Percentiles rank a stretch among this genome's conserved stretches.
These are phyloP conservation scores for Tephrocybe sp. DNA, from an alignment of 768 basidiomycete species.

Conservation along the genomic window DNA sequence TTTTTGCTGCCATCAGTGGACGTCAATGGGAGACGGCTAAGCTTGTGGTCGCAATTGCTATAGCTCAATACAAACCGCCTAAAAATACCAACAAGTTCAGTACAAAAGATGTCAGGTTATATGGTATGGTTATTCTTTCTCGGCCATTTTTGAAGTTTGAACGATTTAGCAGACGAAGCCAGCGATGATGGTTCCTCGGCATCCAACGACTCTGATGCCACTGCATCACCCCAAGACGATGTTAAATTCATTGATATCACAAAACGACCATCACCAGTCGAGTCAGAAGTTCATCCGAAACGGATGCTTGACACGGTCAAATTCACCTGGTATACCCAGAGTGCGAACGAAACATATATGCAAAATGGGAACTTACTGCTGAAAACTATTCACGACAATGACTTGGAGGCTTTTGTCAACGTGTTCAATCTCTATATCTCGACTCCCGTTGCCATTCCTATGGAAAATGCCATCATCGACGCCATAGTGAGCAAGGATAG, in stretches of 20 bases:
- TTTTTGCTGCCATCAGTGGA: conserved; percentile 47
- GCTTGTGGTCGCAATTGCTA: conserved; percentile 57
- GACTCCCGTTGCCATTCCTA: conserved; percentile 28
- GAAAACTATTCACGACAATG: conserved; percentile 41
- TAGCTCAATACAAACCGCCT: conserved; percentile 49
- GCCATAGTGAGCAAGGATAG: conserved; percentile 40
- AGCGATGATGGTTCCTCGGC: conserved; percentile 41
- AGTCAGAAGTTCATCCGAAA: conserved; percentile 37
- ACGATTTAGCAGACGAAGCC: neutral
- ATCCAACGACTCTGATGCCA: conserved; percentile 39
- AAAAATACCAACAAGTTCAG: conserved; percentile 36
- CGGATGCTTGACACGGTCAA: conserved; percentile 29
- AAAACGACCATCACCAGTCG: conserved; percentile 42
- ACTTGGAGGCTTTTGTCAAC: conserved; percentile 52
- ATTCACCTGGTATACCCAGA: neutral
- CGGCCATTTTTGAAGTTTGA: too few species aligned
- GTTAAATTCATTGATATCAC: conserved; percentile 56
- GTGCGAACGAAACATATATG: conserved; percentile 4
- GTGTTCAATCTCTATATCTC: conserved; percentile 43
- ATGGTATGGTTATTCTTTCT: too few species aligned
- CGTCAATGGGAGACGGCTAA: conserved; percentile 58
- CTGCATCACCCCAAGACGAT: conserved; percentile 33
- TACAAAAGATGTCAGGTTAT: conserved; percentile 28
- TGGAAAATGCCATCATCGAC: conserved; percentile 20
- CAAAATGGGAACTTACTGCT: conserved; percentile 23